These are phyloP conservation scores for Chlorella sp. DNA, from an alignment of 139 green algal genomes.

Conservation along the genomic window DNA sequence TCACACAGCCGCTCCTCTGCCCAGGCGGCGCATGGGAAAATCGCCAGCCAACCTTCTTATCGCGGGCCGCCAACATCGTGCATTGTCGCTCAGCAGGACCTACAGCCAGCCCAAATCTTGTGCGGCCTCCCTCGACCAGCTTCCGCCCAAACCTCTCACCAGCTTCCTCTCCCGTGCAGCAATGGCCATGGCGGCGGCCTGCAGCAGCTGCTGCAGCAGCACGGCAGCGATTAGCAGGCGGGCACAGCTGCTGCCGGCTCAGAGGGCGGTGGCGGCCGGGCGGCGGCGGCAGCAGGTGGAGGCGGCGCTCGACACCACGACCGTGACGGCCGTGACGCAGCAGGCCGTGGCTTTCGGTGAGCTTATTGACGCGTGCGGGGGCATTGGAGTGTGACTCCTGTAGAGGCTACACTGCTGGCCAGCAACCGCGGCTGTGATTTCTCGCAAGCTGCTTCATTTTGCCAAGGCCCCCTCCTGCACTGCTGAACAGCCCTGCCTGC, in stretches of 20 bases:
- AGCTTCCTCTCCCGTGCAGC: not conserved
- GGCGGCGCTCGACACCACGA: conserved; percentile 26
- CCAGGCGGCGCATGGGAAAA: too few species aligned
- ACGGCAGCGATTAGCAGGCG: not conserved
- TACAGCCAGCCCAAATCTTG: too few species aligned
- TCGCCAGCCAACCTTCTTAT: too few species aligned
- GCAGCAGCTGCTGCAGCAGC: conserved; percentile 7
- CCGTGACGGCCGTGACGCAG: conserved; percentile 55
- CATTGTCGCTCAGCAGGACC: not conserved
- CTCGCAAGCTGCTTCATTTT: too few species aligned
- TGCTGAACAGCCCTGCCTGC: not conserved
- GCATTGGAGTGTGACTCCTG: too few species aligned
- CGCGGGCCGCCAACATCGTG: not conserved
- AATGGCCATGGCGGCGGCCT: not conserved
- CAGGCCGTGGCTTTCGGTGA: conserved; percentile 59
- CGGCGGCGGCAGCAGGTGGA: not conserved
- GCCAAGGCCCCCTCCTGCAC: too few species aligned
- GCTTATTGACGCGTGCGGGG: too few species aligned
- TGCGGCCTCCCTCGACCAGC: too few species aligned
- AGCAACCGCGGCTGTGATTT: too few species aligned
- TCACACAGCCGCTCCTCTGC: too few species aligned
- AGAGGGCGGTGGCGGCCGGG: too few species aligned
- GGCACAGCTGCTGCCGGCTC: not conserved
- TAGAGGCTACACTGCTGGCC: too few species aligned
- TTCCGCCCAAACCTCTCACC: not conserved